Percentiles rank a stretch among this genome's conserved stretches.
These are phyloP conservation scores for Parascedosporium putredinis DNA, from an alignment of 2,329 filamentous ascomycete genomes.

Conservation along the genomic window DNA sequence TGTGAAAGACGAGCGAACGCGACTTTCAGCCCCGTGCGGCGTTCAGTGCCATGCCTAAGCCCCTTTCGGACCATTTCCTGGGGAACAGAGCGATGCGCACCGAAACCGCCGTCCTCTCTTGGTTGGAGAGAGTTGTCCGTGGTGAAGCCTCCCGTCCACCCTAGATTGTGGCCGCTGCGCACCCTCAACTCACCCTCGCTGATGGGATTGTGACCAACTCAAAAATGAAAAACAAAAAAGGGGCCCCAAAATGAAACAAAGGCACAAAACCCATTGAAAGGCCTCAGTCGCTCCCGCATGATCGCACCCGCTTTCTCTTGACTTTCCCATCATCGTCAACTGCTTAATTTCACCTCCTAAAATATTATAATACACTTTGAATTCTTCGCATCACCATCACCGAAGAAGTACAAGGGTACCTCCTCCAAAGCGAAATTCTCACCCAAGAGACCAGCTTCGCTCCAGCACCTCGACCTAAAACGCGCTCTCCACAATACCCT, in stretches of 20 bases:
- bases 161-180: constrained; percentile 7
- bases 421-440: background rate
- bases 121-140: too few species aligned
- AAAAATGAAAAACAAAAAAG: constrained; percentile 26
- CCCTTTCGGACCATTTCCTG: too few species aligned
- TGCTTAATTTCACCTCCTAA: constrained; percentile 10
- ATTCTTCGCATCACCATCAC: constrained; percentile 7
- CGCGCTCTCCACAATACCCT: constrained; percentile 3
- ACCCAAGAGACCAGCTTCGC: background rate
- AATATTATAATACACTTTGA: background rate
- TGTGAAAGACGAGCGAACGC: too few species aligned
- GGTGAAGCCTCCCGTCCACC: too few species aligned
- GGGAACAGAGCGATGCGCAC: constrained; percentile 4
- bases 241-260: constrained; percentile 31
- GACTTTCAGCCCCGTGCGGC: too few species aligned
- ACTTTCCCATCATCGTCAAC: constrained; percentile 12
- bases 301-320: constrained; percentile 15
- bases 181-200: constrained; percentile 3
- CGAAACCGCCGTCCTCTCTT: constrained; percentile 6
- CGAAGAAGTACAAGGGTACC: background rate
- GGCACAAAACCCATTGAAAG: constrained; percentile 25
- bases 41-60: too few species aligned
- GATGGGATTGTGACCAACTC: constrained; percentile 5
- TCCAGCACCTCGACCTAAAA: background rate
- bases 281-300: constrained; percentile 22